phyloP scores from a whole-genome alignment of 139 green algal species.

The Volvox africanus region DNA sequence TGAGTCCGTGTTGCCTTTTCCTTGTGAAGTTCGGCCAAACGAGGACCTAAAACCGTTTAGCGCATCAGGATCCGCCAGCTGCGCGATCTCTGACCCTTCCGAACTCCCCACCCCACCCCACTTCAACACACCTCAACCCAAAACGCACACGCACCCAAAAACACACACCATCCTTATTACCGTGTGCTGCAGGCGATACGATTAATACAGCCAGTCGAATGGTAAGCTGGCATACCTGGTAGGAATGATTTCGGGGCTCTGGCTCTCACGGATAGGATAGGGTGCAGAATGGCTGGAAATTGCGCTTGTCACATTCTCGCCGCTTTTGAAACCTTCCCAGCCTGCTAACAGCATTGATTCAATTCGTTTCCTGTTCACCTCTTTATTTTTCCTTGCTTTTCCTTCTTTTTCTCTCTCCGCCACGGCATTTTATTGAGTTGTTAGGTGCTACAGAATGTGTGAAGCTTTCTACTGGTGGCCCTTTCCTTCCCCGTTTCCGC shows the following conservation, averaged over 20 bases:
- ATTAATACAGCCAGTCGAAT: conserved; percentile 74
- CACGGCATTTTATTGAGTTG: no score
- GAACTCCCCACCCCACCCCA: not conserved
- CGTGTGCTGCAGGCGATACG: conserved; percentile 34
- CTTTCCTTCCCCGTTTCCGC: not conserved
- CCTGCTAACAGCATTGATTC: not conserved
- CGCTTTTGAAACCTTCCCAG: not conserved
- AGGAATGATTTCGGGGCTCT: no score
- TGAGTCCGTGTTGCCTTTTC: not conserved
- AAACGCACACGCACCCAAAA: no score
- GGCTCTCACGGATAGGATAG: no score
- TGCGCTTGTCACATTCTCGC: not conserved
- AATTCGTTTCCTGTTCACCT: not conserved
- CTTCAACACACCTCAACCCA: no score
- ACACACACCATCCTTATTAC: not conserved
- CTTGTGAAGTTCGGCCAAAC: not conserved
- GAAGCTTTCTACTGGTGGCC: not conserved
- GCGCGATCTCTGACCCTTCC: not conserved
- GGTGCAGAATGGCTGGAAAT: no score
- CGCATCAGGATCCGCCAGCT: not conserved
- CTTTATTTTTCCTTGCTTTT: not conserved
- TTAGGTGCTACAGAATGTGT: no score
- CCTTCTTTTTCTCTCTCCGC: not conserved
- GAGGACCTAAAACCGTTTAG: not conserved
- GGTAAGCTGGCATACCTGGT: conserved; percentile 37